Evolutionary conservation across 2,329 filamentous ascomycete genomes (phyloP), one percentile per base, ranked within the genome.

Genomic region (Sclerotinia sclerotiorum): DNA sequence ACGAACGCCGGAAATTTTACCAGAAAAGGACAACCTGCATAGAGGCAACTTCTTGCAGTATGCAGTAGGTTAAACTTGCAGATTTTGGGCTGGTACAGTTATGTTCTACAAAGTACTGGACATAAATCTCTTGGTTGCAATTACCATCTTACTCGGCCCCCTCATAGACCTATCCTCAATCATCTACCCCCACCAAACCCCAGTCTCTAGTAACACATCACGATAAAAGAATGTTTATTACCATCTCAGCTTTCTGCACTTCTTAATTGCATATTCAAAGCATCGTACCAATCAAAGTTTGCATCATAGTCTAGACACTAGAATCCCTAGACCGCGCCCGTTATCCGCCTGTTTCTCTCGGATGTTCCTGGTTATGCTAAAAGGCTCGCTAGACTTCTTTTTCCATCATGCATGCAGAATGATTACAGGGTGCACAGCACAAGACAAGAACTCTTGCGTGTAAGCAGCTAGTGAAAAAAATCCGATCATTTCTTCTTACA

Each of bases 391-490:
- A 35, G 27, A 32, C 27, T 32, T 17, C 8, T 15, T 51, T 51
- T n/a, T 62, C 46, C 44, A 49, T 42, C 27, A 48, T 61, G 60
- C 44, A 48, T 61, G 46, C 60, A 51, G 29, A 51, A 62, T 27
- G n/a, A 39, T 39, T 39, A 24, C 46, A 51, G 44, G 58, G 21
- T 24, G 21, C 21, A 61, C 11, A 10, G n/a, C 19, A 35, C 58
- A 35, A 15, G 19, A n/a, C n/a, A n/a, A n/a, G n/a, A 27, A 24
- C n/a, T 57, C 32, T 57, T 57, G 55, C 13, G 21, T 42, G 35
- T 42, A 56, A 27, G 56, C 17, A 58, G 35, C n/a, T 17, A 58
- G 32, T 42, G 35, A 42, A 15, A 15, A 13, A 42, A 42, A 51
- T 62, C 46, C 15, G 60, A 51, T 51, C 29, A 51, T 62, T 62